A percentile compares a stretch with the other conserved stretches of the same genome.
Evolutionary conservation across 257 asterid genomes (phyloP).

Genomic region (Ilex asprella): DNA sequence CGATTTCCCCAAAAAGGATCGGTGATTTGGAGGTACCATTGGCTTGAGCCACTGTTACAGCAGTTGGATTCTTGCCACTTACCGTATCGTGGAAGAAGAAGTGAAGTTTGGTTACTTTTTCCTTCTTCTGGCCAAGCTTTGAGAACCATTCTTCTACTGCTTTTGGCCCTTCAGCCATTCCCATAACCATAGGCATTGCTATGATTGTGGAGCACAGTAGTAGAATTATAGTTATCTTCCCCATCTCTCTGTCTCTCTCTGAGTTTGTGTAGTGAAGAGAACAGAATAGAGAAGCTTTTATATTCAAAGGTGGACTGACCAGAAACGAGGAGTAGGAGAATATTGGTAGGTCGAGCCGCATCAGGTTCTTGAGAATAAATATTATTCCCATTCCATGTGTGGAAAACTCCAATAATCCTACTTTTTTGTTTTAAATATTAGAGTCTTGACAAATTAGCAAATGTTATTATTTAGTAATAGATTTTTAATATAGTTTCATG

Average conservation of each 20-base stretch:
- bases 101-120: neutral
- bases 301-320: too few relatives aligned
- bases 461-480: too few relatives aligned
- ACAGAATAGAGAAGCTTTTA: too few relatives aligned
- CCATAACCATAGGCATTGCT: neutral
- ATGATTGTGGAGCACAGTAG: neutral
- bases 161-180: neutral
- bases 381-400: too few relatives aligned
- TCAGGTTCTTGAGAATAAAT: too few relatives aligned
- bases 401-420: too few relatives aligned
- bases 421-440: too few relatives aligned
- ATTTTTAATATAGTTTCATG: too few relatives aligned
- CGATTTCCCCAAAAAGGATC: neutral
- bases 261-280: too few relatives aligned
- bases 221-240: neutral
- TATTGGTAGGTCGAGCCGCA: too few relatives aligned
- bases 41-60: neutral
- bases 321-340: too few relatives aligned
- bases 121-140: neutral
- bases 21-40: neutral
- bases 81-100: neutral
- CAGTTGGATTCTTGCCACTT: neutral
- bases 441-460: too few relatives aligned
- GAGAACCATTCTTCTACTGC: constrained; percentile 3
- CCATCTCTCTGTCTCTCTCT: constrained; percentile 2